phyloP scores from a whole-genome alignment of 2,329 filamentous ascomycete species.

The Aspergillus uvarum region DNA sequence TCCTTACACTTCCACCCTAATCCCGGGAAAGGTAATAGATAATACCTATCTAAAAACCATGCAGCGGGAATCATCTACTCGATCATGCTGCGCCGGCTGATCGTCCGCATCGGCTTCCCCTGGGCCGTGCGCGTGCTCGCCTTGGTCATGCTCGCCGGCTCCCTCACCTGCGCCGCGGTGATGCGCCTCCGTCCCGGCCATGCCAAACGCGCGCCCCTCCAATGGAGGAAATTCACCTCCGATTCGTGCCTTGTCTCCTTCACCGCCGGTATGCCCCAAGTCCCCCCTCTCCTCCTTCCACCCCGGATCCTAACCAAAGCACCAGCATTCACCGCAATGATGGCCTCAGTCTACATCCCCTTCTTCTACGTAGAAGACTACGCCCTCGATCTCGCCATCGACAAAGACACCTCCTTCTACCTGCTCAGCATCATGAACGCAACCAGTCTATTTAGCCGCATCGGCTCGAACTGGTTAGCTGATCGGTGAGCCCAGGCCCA shows the following conservation, averaged over 20 bases:
- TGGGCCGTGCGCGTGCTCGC: slow-evolving; percentile 40
- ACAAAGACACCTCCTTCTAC: slow-evolving; percentile 29
- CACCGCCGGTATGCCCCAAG: neutral
- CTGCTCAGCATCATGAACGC: slow-evolving; percentile 51
- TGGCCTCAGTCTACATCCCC: neutral
- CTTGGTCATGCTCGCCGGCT: slow-evolving; percentile 28
- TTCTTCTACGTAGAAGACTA: slow-evolving; percentile 32
- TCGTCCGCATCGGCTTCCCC: slow-evolving; percentile 34
- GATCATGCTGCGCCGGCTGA: slow-evolving; percentile 42
- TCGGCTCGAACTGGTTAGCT: slow-evolving; percentile 20
- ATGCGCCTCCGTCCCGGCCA: neutral
- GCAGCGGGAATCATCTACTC: slow-evolving; percentile 31
- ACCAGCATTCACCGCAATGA: slow-evolving; percentile 38
- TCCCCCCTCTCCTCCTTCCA: neutral
- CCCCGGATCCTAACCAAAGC: neutral
- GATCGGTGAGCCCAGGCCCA: neutral
- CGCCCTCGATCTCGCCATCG: slow-evolving; percentile 37
- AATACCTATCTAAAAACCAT: neutral
- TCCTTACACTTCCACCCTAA: too few species aligned
- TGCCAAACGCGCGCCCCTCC: neutral
- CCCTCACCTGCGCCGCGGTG: slow-evolving; percentile 10
- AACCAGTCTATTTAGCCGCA: slow-evolving; percentile 47
- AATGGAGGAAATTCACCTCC: neutral
- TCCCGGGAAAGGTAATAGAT: too few species aligned
- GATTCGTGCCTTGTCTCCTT: neutral